A percentile compares a stretch with the other conserved stretches of the same genome.
These are phyloP conservation scores for Botrytis squamosa DNA, from an alignment of 2,329 filamentous ascomycete species.

Conservation along the genomic window DNA sequence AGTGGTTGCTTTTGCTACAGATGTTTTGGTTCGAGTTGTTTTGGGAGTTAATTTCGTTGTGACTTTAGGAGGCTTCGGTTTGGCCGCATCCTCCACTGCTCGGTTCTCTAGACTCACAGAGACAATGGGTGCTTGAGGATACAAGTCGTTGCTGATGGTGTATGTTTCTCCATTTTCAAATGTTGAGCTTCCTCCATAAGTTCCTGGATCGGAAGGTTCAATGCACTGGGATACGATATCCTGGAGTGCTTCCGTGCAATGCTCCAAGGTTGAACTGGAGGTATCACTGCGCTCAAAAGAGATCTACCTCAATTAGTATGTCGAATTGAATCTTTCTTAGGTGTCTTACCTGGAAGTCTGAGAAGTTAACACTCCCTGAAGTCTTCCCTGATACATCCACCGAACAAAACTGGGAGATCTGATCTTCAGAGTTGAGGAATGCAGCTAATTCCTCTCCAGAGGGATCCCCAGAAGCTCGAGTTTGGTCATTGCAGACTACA, in stretches of 20 bases:
- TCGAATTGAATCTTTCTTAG: no score
- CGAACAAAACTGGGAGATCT: background rate
- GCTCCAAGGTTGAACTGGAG: background rate
- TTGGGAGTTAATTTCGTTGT: background rate
- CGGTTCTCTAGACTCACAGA: background rate
- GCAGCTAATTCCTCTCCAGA: background rate
- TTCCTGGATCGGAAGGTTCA: background rate
- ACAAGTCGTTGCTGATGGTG: background rate
- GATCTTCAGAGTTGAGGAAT: background rate
- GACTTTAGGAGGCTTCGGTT: background rate
- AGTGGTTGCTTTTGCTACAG: background rate
- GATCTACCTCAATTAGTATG: background rate
- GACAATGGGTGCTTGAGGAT: background rate
- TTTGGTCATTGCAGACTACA: background rate
- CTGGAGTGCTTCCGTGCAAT: background rate
- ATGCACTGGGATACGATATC: background rate
- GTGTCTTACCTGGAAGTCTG: background rate
- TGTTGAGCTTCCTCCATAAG: background rate
- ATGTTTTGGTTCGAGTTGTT: background rate
- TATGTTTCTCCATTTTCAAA: slow-evolving; percentile 4
- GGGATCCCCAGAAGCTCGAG: background rate
- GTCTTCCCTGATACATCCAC: background rate
- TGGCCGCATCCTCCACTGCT: background rate
- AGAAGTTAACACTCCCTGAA: background rate
- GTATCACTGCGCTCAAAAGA: background rate